phyloP scores from a whole-genome alignment of 2,329 filamentous ascomycete genomes.

The Penicillium decumbens region DNA sequence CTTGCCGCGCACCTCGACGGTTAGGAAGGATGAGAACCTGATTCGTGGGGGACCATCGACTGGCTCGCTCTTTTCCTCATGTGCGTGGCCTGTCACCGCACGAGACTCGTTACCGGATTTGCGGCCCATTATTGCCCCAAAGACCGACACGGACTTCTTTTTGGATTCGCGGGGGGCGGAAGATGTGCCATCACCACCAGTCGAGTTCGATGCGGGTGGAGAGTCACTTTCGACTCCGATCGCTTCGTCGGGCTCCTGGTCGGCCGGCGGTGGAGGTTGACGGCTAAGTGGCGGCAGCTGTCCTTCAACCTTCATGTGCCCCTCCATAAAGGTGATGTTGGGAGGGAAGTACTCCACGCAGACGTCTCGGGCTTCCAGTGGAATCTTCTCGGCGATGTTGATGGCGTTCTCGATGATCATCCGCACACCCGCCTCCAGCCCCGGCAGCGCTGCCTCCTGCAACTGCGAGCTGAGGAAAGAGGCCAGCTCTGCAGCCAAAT shows the following conservation, averaged over 20 bases:
- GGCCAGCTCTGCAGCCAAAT: slow-evolving; percentile 64
- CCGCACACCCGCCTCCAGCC: slow-evolving; percentile 78
- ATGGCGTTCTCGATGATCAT: slow-evolving; percentile 93
- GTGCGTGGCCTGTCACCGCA: slow-evolving; percentile 9
- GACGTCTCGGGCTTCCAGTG: slow-evolving; percentile 86
- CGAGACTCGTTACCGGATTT: slow-evolving; percentile 21
- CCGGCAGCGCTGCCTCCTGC: slow-evolving; percentile 68
- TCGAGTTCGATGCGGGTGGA: slow-evolving; percentile 21
- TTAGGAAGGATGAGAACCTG: slow-evolving; percentile 70
- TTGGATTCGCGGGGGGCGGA: slow-evolving; percentile 25
- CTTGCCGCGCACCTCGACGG: slow-evolving; percentile 68
- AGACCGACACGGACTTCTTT: slow-evolving; percentile 37
- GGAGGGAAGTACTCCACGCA: slow-evolving; percentile 80
- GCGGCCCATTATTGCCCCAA: slow-evolving; percentile 40
- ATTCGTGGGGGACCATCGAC: slow-evolving; percentile 48
- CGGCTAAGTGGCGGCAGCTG: slow-evolving; percentile 56
- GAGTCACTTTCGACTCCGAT: slow-evolving; percentile 19
- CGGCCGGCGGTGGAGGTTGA: slow-evolving; percentile 15
- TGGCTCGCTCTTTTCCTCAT: slow-evolving; percentile 24
- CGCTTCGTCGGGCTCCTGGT: slow-evolving; percentile 18
- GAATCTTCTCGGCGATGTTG: slow-evolving; percentile 77
- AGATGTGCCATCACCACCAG: slow-evolving; percentile 14
- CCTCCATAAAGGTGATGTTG: slow-evolving; percentile 62
- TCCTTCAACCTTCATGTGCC: slow-evolving; percentile 79
- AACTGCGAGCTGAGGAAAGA: slow-evolving; percentile 69